Percentiles rank a stretch among this genome's conserved stretches.
Conservation (phyloP, 768 basidiomycete species). For the Tylopilus vinaceipallidus region DNA sequence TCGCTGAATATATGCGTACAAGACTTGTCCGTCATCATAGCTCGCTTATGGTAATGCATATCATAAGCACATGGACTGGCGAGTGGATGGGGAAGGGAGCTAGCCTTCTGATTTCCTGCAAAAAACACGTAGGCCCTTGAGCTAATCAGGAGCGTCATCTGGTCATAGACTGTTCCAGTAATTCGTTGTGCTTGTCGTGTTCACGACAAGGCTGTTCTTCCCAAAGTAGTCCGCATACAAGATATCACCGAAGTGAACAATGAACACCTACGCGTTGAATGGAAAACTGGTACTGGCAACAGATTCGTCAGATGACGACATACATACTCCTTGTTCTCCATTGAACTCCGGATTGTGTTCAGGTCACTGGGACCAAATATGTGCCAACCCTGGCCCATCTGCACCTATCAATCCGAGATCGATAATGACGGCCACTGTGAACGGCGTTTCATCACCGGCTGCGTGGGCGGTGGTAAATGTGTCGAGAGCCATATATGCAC, state of each 20-base stretch:
- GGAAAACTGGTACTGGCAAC: background rate
- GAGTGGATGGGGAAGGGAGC: no score
- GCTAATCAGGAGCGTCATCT: slow-evolving; percentile 25
- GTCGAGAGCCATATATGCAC: slow-evolving; percentile 24
- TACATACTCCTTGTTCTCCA: slow-evolving; percentile 29
- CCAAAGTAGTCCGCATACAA: slow-evolving; percentile 31
- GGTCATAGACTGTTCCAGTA: slow-evolving; percentile 28
- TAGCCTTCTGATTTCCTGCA: slow-evolving; percentile 28
- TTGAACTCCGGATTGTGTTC: slow-evolving; percentile 30
- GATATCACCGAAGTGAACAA: slow-evolving; percentile 27
- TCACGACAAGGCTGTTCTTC: slow-evolving; percentile 24
- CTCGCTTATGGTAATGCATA: no score
- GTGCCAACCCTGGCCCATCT: slow-evolving; percentile 27
- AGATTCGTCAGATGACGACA: background rate
- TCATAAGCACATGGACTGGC: no score
- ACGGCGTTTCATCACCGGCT: slow-evolving; percentile 18
- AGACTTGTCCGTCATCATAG: slow-evolving; percentile 29
- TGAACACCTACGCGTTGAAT: slow-evolving; percentile 24
- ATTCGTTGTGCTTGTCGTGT: slow-evolving; percentile 24
- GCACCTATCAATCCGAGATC: slow-evolving; percentile 30
- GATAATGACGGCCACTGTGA: slow-evolving; percentile 25
- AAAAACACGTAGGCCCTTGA: slow-evolving; percentile 27
- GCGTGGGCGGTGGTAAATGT: slow-evolving; percentile 25
- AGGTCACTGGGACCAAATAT: slow-evolving; percentile 23
- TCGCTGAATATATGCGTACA: background rate